Conservation (phyloP, 148 eudicot genomes). For the Vaccinium vitisidaea region DNA sequence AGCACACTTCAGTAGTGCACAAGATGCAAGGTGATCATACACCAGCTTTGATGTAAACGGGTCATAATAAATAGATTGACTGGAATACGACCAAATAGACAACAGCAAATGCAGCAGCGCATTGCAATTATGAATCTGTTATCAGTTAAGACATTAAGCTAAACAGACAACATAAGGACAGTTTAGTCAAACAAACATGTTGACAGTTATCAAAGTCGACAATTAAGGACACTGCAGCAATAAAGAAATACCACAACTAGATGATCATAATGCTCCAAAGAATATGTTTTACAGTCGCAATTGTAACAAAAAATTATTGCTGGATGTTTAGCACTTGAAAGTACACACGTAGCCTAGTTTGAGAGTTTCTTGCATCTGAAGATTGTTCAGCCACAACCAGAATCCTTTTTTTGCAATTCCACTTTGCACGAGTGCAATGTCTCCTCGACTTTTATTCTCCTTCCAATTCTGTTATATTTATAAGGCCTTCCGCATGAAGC, state of each 20-base stretch:
- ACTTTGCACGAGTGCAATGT: neutral
- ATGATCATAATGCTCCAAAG: neutral
- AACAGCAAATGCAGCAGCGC: neutral
- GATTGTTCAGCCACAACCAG: neutral
- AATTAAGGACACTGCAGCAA: constrained; percentile 1
- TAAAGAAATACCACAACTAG: neutral
- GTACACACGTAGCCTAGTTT: neutral
- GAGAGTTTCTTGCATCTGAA: neutral
- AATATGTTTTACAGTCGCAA: neutral
- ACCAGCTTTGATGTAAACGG: neutral
- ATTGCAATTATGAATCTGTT: neutral
- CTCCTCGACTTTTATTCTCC: neutral
- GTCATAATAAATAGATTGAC: neutral
- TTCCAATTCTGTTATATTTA: neutral
- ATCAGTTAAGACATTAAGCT: neutral
- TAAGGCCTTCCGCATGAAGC: neutral
- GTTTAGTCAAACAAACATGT: neutral
- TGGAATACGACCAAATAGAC: neutral
- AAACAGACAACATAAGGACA: neutral
- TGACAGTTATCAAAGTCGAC: neutral
- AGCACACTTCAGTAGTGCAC: neutral
- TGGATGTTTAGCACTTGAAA: neutral
- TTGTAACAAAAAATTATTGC: neutral
- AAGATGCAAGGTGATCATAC: neutral
- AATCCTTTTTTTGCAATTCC: neutral